Evolutionary conservation across 2,329 filamentous ascomycete genomes (phyloP).

Genomic region (Alternaria hordeiaustralica): DNA sequence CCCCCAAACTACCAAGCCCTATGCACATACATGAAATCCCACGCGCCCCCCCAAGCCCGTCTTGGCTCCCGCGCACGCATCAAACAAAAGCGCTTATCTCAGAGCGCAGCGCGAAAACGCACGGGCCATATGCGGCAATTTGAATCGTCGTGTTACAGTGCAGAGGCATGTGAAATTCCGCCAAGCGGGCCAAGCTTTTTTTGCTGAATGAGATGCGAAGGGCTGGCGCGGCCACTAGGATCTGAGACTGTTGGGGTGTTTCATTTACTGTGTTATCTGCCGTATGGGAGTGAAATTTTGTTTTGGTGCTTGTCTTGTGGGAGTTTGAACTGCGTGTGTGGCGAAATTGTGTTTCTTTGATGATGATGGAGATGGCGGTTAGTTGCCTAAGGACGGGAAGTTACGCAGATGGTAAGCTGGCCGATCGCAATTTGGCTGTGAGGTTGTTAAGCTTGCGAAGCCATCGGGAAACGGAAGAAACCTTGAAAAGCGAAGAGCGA

Average conservation of each 20-base stretch:
- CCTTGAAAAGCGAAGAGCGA: not conserved
- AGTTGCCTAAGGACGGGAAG: not conserved
- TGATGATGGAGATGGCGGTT: not conserved
- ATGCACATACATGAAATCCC: not conserved
- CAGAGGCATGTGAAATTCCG: not conserved
- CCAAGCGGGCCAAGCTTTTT: not conserved
- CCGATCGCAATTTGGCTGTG: not conserved
- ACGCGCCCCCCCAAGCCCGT: not conserved
- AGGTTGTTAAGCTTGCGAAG: not conserved
- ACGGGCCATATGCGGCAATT: not conserved
- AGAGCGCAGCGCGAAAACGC: not conserved
- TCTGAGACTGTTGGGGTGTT: conserved; percentile 14
- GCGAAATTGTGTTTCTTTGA: not conserved
- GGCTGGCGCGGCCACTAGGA: not conserved
- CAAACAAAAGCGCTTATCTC: not conserved
- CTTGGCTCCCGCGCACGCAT: not conserved
- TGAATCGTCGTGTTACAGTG: not conserved
- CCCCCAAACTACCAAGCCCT: not conserved
- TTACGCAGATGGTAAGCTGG: not conserved
- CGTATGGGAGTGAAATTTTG: too few relatives aligned
- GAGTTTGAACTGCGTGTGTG: too few relatives aligned
- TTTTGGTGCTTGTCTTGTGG: too few relatives aligned
- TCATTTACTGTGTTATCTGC: not conserved
- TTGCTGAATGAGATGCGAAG: not conserved
- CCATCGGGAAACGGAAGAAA: not conserved